These are phyloP conservation scores for Boletus sensibilis DNA, from an alignment of 768 basidiomycete genomes.

Conservation along the genomic window DNA sequence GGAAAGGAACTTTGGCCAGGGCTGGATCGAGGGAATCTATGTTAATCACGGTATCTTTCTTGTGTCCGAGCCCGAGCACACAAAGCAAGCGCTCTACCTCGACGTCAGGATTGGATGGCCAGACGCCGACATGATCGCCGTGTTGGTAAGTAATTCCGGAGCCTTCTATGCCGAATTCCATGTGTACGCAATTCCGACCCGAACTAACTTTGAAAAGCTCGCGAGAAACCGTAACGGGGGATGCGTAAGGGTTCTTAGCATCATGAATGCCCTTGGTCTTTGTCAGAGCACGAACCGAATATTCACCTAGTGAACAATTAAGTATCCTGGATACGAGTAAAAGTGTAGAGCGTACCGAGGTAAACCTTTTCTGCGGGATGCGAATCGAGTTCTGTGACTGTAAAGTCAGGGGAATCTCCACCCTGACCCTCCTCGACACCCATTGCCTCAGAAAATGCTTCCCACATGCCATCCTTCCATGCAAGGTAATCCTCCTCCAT, in stretches of 20 bases:
- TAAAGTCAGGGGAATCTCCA: conserved; percentile 92
- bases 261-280: conserved; percentile 96
- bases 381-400: conserved; percentile 76
- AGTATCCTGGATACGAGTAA: neutral
- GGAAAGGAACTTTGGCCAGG: conserved; percentile 97
- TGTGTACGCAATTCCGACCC: conserved; percentile 90
- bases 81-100: conserved; percentile 90
- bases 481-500: conserved; percentile 99
- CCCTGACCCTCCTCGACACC: conserved; percentile 95
- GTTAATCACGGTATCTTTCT: conserved; percentile 79
- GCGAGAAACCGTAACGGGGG: conserved; percentile 71
- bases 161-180: conserved; percentile 91
- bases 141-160: conserved; percentile 99
- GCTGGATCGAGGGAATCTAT: conserved; percentile 98
- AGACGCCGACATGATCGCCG: conserved; percentile 96
- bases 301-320: conserved; percentile 61
- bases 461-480: conserved; percentile 99
- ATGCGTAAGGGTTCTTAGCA: conserved; percentile 94
- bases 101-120: conserved; percentile 91
- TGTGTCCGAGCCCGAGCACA: conserved; percentile 78
- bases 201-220: conserved; percentile 79
- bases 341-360: conserved; percentile 59
- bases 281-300: conserved; percentile 91
- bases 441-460: conserved; percentile 77
- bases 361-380: conserved; percentile 88